These are phyloP conservation scores for Hirsutella minnesotensis DNA, from an alignment of 2,329 filamentous ascomycete genomes.

Conservation along the genomic window DNA sequence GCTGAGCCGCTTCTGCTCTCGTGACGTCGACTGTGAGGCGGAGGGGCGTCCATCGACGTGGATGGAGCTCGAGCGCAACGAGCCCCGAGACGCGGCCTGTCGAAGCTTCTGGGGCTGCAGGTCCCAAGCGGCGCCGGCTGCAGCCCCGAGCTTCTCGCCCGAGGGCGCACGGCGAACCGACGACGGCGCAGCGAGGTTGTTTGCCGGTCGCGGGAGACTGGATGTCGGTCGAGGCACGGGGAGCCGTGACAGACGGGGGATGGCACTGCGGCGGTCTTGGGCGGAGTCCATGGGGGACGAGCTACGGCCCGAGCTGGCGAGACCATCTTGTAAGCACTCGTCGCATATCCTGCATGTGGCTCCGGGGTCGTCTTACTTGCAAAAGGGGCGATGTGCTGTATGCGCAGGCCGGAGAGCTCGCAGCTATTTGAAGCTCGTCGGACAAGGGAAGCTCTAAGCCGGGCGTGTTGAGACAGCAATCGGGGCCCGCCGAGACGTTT, in stretches of 20 bases:
- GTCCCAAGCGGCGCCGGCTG: conserved; percentile 12
- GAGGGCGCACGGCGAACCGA: conserved; percentile 18
- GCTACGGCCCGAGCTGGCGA: not conserved
- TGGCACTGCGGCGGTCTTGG: conserved; percentile 23
- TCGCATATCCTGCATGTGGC: not conserved
- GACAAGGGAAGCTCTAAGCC: too few relatives aligned
- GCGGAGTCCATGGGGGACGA: conserved; percentile 16
- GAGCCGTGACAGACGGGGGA: conserved; percentile 26
- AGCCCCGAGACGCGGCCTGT: conserved; percentile 26
- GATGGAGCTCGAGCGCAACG: conserved; percentile 17
- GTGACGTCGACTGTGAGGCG: too few relatives aligned
- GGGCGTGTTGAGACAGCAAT: too few relatives aligned
- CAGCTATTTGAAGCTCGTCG: too few relatives aligned
- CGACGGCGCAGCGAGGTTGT: conserved; percentile 12
- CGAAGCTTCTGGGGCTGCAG: conserved; percentile 29
- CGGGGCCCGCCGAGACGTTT: too few relatives aligned
- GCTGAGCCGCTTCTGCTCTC: too few relatives aligned
- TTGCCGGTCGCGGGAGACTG: conserved; percentile 17
- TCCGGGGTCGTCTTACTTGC: not conserved
- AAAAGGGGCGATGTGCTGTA: not conserved
- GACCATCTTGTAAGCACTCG: not conserved
- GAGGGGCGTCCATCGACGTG: conserved; percentile 1
- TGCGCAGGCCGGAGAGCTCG: too few relatives aligned
- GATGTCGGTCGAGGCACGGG: conserved; percentile 22
- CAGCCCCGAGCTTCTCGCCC: conserved; percentile 13